These are phyloP conservation scores for Gleditsia sinensis DNA, from an alignment of 306 rosid genomes.

Conservation along the genomic window DNA sequence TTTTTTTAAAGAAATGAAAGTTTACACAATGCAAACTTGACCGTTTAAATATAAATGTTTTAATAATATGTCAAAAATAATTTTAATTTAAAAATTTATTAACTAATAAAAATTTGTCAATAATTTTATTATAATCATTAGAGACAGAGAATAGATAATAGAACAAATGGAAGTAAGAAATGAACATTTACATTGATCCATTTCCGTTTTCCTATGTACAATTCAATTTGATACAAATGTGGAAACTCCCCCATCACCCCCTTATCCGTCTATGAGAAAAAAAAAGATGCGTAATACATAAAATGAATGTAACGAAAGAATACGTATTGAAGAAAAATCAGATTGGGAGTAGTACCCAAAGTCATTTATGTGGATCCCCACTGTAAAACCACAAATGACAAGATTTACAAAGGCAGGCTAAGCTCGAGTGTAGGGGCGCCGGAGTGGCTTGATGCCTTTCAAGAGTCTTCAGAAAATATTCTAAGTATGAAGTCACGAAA, in stretches of 20 bases:
- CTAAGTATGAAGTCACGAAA: slow-evolving; percentile 81
- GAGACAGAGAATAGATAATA: too few relatives aligned
- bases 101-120: too few relatives aligned
- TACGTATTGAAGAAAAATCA: not conserved
- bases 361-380: too few relatives aligned
- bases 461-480: slow-evolving; percentile 63
- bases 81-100: too few relatives aligned
- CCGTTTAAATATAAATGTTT: too few relatives aligned
- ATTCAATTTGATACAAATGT: slow-evolving; percentile 22
- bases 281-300: slow-evolving; percentile 34
- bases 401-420: too few relatives aligned
- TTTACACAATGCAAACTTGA: too few relatives aligned
- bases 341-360: not conserved
- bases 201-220: slow-evolving; percentile 39
- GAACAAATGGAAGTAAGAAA: not conserved
- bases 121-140: too few relatives aligned
- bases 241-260: not conserved
- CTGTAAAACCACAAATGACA: too few relatives aligned
- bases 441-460: slow-evolving; percentile 26
- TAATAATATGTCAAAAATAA: too few relatives aligned
- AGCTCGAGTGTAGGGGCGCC: not conserved
- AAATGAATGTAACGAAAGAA: slow-evolving; percentile 26
- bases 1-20: too few relatives aligned
- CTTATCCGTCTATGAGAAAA: not conserved
- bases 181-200: slow-evolving; percentile 32